These are phyloP conservation scores for Trematosphaeria pertusa DNA, from an alignment of 2,329 filamentous ascomycete genomes.

Conservation along the genomic window DNA sequence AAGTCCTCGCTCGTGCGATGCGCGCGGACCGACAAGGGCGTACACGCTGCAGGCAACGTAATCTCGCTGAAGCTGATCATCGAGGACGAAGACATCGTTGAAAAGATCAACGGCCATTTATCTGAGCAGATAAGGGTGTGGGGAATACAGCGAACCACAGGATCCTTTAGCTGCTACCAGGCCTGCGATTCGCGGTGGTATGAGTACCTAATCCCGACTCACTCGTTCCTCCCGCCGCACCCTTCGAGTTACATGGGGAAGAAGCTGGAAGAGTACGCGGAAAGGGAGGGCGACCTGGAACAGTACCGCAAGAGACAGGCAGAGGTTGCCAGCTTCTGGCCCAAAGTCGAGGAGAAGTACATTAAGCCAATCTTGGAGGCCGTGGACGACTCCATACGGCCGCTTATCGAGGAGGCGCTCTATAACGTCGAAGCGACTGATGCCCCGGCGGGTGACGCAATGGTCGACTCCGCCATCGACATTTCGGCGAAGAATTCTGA, in stretches of 20 bases:
- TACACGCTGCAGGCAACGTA: constrained; percentile 94
- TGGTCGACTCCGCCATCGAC: constrained; percentile 42
- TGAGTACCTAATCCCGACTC: constrained; percentile 94
- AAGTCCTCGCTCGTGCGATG: constrained; percentile 95
- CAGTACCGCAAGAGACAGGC: constrained; percentile 72
- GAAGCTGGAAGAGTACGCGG: constrained; percentile 79
- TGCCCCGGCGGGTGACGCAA: constrained; percentile 37
- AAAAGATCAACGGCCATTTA: constrained; percentile 88
- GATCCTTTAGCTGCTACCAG: constrained; percentile 93
- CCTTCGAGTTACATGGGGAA: constrained; percentile 85
- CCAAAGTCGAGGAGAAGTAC: constrained; percentile 77
- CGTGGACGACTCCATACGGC: constrained; percentile 69
- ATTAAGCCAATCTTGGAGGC: constrained; percentile 71
- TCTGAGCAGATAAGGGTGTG: constrained; percentile 91
- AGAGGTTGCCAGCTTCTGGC: constrained; percentile 84
- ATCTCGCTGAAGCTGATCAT: constrained; percentile 95
- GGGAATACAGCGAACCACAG: constrained; percentile 89
- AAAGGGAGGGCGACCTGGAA: constrained; percentile 74
- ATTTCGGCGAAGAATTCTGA: constrained; percentile 15
- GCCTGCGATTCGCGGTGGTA: constrained; percentile 95
- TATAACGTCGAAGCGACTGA: constrained; percentile 51
- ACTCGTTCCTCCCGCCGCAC: constrained; percentile 91
- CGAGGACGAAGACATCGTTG: constrained; percentile 84
- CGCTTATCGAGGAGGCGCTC: constrained; percentile 68
- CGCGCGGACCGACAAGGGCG: constrained; percentile 95